Base-by-base conservation (phyloP, 257 asterid genomes). In the Petrea volubilis region DNA sequence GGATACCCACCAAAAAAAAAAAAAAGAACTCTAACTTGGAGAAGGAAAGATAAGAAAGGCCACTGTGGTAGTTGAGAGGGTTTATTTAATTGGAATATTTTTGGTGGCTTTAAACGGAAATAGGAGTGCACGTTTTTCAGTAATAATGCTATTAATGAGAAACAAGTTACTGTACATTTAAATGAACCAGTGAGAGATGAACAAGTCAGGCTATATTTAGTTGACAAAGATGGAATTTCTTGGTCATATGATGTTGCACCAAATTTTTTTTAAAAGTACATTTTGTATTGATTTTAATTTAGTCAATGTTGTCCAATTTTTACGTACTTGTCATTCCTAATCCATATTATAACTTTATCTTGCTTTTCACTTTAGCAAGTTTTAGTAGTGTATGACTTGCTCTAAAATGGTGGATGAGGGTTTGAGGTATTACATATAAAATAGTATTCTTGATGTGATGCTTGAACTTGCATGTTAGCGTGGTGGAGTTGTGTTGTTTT, bases 61-160 rank as follows among this genome's bases (percentile, higher is more conserved):
- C 7, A 56, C 18, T 12, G 3, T 52, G 12, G 51, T 71, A 1
- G 53, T 59, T 71, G 40, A 28, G 43, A 29, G 27, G 46, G 44
- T n/a, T n/a, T 38, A 7, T 52, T 40, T n/a, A 49, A 3, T 49
- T 24, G 17, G 43, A 17, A n/a, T 57, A 9, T 25, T 28, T 10
- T 15, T 24, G 31, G 27, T 21, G 17, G 23, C 2, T 15, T 14
- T 14, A 56, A 8, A 56, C 0, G 0, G 2, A 47, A 40, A 4
- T 20, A 12, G 57, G 28, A 11, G 46, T 69, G 46, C 34, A 70
- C 59, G n/a, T 58, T 70, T 70, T 58, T 29, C 41, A 28, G 34
- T 25, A 59, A 15, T 58, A 28, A 40, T 68, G 24, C 51, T 21
- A 31, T 51, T 34, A 36, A 60, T 15, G n/a, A 6, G 23, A 57